These are phyloP conservation scores for Candida gigantensis DNA, from an alignment of 1,139 yeast species.

Conservation along the genomic window DNA sequence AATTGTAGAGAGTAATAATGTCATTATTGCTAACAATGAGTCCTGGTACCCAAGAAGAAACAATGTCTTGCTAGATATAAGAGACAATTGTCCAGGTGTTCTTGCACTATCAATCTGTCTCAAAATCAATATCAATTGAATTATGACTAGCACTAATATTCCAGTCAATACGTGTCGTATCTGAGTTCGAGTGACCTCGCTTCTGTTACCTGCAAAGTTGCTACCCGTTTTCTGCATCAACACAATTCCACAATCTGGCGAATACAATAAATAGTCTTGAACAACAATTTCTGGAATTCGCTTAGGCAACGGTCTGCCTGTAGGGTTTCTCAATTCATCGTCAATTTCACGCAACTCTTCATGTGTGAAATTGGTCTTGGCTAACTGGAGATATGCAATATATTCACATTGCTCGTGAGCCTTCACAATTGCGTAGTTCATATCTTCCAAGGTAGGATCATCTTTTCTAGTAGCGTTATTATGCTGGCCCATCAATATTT, in stretches of 20 bases:
- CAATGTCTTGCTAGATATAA: slow-evolving; percentile 35
- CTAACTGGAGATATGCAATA: slow-evolving; percentile 66
- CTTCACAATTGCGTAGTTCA: slow-evolving; percentile 37
- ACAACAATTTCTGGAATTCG: slow-evolving; percentile 57
- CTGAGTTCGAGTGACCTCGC: slow-evolving; percentile 48
- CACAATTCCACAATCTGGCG: slow-evolving; percentile 84
- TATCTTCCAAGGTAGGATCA: slow-evolving; percentile 37
- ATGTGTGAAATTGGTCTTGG: slow-evolving; percentile 54
- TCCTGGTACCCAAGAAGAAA: slow-evolving; percentile 76
- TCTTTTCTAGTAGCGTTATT: slow-evolving; percentile 42
- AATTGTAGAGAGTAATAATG: slow-evolving; percentile 59
- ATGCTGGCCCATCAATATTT: slow-evolving; percentile 36
- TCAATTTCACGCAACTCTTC: slow-evolving; percentile 64
- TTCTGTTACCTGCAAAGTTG: slow-evolving; percentile 54
- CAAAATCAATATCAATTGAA: slow-evolving; percentile 35
- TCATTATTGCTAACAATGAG: slow-evolving; percentile 63
- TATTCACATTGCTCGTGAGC: slow-evolving; percentile 68
- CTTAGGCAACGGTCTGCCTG: slow-evolving; percentile 68
- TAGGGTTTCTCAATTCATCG: slow-evolving; percentile 66
- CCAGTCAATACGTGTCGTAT: slow-evolving; percentile 48
- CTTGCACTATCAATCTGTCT: slow-evolving; percentile 69
- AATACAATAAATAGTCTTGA: slow-evolving; percentile 61
- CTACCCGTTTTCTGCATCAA: slow-evolving; percentile 35
- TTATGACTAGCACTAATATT: slow-evolving; percentile 44
- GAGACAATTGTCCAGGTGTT: slow-evolving; percentile 74